phyloP scores from a whole-genome alignment of 257 asterid species.

The Penstemon newberryi region DNA sequence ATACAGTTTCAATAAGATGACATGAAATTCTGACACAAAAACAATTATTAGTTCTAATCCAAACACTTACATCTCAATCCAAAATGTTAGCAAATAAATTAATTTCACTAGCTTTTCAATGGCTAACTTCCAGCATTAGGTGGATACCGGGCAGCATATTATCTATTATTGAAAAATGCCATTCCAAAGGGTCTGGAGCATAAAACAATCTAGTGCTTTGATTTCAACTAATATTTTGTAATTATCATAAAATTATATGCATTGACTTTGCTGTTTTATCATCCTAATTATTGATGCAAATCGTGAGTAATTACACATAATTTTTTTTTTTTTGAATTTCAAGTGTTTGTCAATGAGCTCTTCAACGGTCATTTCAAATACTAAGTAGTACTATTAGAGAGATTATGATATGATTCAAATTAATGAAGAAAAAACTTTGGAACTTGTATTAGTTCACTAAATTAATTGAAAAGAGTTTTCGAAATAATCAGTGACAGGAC shows the following conservation, averaged over 20 bases:
- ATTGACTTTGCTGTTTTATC: too few species aligned
- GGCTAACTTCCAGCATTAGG: too few species aligned
- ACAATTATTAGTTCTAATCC: background rate
- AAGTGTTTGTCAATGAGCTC: background rate
- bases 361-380: background rate
- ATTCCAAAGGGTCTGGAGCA: too few species aligned
- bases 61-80: background rate
- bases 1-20: background rate
- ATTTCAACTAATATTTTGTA: too few species aligned
- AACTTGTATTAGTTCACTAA: constrained; percentile 4
- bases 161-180: too few species aligned
- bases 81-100: background rate
- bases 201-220: too few species aligned
- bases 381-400: background rate
- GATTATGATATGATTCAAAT: background rate
- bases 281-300: too few species aligned
- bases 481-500: constrained; percentile 10
- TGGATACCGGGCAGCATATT: too few species aligned
- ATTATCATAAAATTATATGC: too few species aligned
- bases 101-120: too few species aligned
- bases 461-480: background rate
- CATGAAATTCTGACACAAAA: background rate
- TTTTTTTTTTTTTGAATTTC: too few species aligned
- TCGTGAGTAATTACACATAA: too few species aligned
- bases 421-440: background rate